A percentile compares a stretch with the other conserved stretches of the same genome.
These are phyloP conservation scores for Elsinoe necatrix DNA, from an alignment of 2,329 filamentous ascomycete genomes.

Conservation along the genomic window DNA sequence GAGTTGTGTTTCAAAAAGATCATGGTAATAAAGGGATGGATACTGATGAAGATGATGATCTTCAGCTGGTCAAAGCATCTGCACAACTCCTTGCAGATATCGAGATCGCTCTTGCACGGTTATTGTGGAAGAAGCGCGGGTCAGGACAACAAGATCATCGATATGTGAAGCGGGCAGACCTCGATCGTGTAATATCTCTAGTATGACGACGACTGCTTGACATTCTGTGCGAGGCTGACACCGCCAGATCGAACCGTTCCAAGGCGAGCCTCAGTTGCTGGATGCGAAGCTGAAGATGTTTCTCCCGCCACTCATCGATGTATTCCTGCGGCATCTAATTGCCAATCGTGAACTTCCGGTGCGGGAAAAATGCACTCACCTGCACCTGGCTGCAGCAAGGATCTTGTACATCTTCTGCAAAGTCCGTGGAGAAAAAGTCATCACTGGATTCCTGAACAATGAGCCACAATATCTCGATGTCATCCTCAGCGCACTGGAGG, in stretches of 20 bases:
- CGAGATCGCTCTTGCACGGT: slow-evolving; percentile 36
- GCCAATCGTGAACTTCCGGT: slow-evolving; percentile 19
- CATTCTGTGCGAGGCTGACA: no score
- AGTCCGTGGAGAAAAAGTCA: slow-evolving; percentile 84
- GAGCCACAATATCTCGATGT: slow-evolving; percentile 79
- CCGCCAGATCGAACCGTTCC: slow-evolving; percentile 67
- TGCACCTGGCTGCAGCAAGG: slow-evolving; percentile 64
- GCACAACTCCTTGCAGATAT: slow-evolving; percentile 28
- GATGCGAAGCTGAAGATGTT: slow-evolving; percentile 73
- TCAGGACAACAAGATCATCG: slow-evolving; percentile 26
- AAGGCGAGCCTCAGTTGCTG: slow-evolving; percentile 88
- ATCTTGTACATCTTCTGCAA: slow-evolving; percentile 90
- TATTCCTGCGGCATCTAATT: slow-evolving; percentile 61
- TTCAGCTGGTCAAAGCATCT: slow-evolving; percentile 38
- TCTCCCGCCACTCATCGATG: slow-evolving; percentile 64
- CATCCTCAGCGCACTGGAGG: slow-evolving; percentile 63
- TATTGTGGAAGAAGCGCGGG: slow-evolving; percentile 31
- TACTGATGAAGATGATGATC: slow-evolving; percentile 38
- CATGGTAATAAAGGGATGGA: no score
- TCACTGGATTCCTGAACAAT: slow-evolving; percentile 82
- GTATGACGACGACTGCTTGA: slow-evolving; percentile 20
- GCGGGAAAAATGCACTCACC: slow-evolving; percentile 21
- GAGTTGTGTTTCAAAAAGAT: no score
- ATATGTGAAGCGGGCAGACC: slow-evolving; percentile 32
- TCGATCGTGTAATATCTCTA: slow-evolving; percentile 33